phyloP scores from a whole-genome alignment of 352 stramenopile genomes.

The Pythium sp. region DNA sequence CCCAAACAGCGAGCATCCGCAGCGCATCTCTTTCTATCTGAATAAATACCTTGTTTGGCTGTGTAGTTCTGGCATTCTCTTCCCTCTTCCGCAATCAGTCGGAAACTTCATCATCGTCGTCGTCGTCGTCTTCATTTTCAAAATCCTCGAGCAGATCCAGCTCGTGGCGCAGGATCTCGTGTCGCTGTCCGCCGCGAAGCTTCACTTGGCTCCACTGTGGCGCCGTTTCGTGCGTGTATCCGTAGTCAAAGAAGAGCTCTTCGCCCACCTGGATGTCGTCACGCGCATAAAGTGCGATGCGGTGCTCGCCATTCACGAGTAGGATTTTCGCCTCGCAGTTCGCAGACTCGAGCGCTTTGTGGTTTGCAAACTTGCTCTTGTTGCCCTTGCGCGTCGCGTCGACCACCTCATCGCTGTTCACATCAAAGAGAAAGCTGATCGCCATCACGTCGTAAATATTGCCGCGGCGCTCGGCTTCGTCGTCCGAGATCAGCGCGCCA shows the following conservation, averaged over 20 bases:
- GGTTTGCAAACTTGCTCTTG: conserved; percentile 93
- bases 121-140: conserved; percentile 12
- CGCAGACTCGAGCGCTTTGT: conserved; percentile 45
- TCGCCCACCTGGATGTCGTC: conserved; percentile 82
- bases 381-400: conserved; percentile 93
- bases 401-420: conserved; percentile 89
- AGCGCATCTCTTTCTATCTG: conserved; percentile 6
- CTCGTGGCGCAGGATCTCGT: conserved; percentile 6
- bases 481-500: conserved; percentile 61
- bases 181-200: conserved; percentile 7
- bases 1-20: conserved; percentile 3
- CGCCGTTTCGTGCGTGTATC: conserved; percentile 60
- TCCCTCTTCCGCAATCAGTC: conserved; percentile 4
- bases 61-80: background rate
- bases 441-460: conserved; percentile 76
- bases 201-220: conserved; percentile 57
- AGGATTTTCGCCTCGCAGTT: conserved; percentile 88
- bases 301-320: conserved; percentile 84
- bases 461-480: conserved; percentile 78
- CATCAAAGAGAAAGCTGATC: conserved; percentile 91
- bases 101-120: conserved; percentile 11
- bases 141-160: conserved; percentile 12
- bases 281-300: conserved; percentile 90
- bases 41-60: conserved; percentile 8
- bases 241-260: conserved; percentile 82